Percentiles rank a stretch among this genome's conserved stretches.
These are phyloP conservation scores for Lotmaria passim DNA, from an alignment of 208 protist species.

Conservation along the genomic window DNA sequence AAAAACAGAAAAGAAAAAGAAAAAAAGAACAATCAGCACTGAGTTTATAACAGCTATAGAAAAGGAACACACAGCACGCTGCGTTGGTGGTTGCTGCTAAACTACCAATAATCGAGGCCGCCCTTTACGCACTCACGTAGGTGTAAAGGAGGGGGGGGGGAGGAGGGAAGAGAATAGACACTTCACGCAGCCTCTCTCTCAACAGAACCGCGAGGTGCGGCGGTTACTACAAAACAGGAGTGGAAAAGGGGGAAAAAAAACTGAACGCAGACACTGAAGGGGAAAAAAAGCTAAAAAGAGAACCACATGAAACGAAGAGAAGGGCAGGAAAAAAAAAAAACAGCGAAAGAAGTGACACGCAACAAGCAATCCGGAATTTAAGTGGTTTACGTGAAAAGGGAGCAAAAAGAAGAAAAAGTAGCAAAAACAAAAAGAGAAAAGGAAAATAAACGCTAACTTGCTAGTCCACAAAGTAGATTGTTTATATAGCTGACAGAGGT, in stretches of 20 bases:
- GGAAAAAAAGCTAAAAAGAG: slow-evolving; percentile 14
- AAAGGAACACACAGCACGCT: too few species aligned
- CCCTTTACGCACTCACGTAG: too few species aligned
- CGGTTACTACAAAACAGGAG: background rate
- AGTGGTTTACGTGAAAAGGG: too few species aligned
- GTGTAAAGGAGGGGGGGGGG: background rate
- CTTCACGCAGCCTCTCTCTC: background rate
- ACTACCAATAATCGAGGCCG: too few species aligned
- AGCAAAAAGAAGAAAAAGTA: background rate
- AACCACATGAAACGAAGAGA: too few species aligned
- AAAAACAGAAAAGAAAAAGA: slow-evolving; percentile 16
- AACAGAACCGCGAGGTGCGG: slow-evolving; percentile 4
- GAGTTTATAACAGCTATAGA: background rate
- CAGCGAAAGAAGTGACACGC: slow-evolving; percentile 7
- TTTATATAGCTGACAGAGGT: too few species aligned
- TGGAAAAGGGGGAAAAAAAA: background rate
- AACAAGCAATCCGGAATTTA: too few species aligned
- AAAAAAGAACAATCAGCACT: background rate
- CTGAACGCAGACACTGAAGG: background rate
- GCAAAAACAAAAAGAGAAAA: slow-evolving; percentile 10
- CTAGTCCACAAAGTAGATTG: too few species aligned
- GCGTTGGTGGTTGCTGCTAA: too few species aligned
- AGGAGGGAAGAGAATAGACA: background rate
- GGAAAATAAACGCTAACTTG: too few species aligned
- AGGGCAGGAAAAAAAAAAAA: slow-evolving; percentile 1